Percentiles rank a stretch among this genome's conserved stretches.
These are phyloP conservation scores for Hygrophoropsis aurantiaca DNA, from an alignment of 768 basidiomycete species.

Conservation along the genomic window DNA sequence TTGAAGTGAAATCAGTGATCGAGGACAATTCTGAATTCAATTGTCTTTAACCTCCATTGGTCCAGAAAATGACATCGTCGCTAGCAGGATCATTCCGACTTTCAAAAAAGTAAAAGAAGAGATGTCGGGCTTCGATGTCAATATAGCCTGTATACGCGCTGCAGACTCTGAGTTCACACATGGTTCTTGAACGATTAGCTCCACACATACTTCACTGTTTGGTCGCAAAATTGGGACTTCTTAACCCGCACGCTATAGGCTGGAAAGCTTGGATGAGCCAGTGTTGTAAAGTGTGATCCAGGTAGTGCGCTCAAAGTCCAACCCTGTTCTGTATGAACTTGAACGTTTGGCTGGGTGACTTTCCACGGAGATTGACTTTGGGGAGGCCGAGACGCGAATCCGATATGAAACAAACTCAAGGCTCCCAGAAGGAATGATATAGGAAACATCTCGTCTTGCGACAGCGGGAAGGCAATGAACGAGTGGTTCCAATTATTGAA, in stretches of 20 bases:
- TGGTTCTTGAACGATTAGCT: neutral
- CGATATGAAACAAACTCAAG: no score
- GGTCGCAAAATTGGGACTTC: slow-evolving; percentile 37
- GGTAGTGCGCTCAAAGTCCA: slow-evolving; percentile 22
- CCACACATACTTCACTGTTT: slow-evolving; percentile 35
- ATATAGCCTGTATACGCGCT: slow-evolving; percentile 69
- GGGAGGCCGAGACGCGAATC: no score
- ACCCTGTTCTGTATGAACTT: no score
- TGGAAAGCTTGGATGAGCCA: slow-evolving; percentile 46
- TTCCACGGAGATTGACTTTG: no score
- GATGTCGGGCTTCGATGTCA: slow-evolving; percentile 60
- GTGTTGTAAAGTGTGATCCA: slow-evolving; percentile 32
- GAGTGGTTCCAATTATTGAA: no score
- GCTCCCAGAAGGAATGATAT: no score
- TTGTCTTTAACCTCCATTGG: slow-evolving; percentile 49
- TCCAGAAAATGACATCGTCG: slow-evolving; percentile 61
- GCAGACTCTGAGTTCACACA: neutral
- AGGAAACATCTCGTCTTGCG: no score
- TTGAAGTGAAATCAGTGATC: neutral
- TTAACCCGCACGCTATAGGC: slow-evolving; percentile 41
- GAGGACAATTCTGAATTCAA: slow-evolving; percentile 1
- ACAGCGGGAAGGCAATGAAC: no score
- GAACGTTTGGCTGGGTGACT: no score
- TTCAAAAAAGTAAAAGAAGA: slow-evolving; percentile 80
- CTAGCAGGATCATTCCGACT: slow-evolving; percentile 55